These are phyloP conservation scores for Malus orientalis DNA, from an alignment of 306 rosid genomes.

Conservation along the genomic window DNA sequence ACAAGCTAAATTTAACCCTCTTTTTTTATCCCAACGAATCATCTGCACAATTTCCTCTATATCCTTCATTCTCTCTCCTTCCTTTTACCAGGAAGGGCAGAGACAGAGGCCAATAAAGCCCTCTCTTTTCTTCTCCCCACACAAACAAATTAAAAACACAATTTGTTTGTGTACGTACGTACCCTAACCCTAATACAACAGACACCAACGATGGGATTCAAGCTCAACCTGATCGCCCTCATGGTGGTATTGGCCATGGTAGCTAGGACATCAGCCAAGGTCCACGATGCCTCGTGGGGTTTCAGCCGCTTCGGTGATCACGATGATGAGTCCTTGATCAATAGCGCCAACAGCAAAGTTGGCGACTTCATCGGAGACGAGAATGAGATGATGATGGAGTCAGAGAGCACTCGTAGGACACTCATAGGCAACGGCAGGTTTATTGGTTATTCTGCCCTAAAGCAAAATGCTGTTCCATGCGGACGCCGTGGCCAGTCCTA, in stretches of 20 bases:
- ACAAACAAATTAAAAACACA: neutral
- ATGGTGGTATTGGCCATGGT: slow-evolving; percentile 25
- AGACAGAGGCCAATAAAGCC: neutral
- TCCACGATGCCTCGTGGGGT: slow-evolving; percentile 7
- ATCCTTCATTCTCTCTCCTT: neutral
- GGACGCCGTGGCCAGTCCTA: slow-evolving; percentile 43
- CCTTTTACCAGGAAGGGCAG: neutral
- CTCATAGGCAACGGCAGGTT: neutral
- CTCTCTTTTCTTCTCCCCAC: neutral
- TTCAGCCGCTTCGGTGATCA: neutral
- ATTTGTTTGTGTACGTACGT: neutral
- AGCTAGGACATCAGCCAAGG: slow-evolving; percentile 14
- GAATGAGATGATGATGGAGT: slow-evolving; percentile 35
- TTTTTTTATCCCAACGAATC: neutral
- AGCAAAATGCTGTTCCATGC: slow-evolving; percentile 27
- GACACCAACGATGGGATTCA: slow-evolving; percentile 26
- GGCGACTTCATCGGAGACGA: slow-evolving; percentile 26
- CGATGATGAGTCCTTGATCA: neutral
- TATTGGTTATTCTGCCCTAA: slow-evolving; percentile 34
- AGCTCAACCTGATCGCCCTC: slow-evolving; percentile 19
- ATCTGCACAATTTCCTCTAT: neutral
- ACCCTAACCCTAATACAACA: neutral
- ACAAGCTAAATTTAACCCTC: neutral
- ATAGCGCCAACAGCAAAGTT: neutral
- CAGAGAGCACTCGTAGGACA: slow-evolving; percentile 21